Evolutionary conservation across 257 asterid genomes (phyloP), one percentile per base, ranked within the genome.

Genomic region (Fraxinus americana): DNA sequence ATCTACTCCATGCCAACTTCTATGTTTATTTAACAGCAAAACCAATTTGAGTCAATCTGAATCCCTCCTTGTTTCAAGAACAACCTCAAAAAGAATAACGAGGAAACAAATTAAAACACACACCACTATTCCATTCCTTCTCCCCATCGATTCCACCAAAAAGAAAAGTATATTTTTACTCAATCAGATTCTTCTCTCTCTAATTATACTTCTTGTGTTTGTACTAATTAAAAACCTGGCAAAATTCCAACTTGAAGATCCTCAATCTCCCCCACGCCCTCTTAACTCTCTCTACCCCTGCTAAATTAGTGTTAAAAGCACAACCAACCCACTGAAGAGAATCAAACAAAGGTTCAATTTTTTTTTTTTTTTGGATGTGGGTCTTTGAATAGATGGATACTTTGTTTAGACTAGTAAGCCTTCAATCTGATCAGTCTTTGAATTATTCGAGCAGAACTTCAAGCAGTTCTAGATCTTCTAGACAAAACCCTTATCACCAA

Each of bases 401-500:
- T 83, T 88, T 94, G 96, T 94, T 91, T 78, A 91, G 98, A 86
- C 87, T 92, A 65, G 98, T 91, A 5, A 92, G 86, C 75, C 93
- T 88, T 70, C 99, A 94, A 87, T 85, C 97, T 39, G 91, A 91
- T 87, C 96, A 88, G 52, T 89, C 94, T 72, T 89, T 86, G 89
- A 90, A 89, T 63, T 63, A 63, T 80, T 92, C 97, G 25, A 92
- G 93, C 82, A 79, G 90, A 80, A 90, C 97, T 45, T 90, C 98
- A 5, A 89, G 89, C 91, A 92, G 89, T 88, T 91, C 97, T 2
- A 81, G 88, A 86, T 90, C 97, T 67, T 88, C 97, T 30, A 78
- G 74, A 73, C 93, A 87, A 65, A 82, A 89, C 88, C 84, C 86
- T 72, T 74, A 84, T 21, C 83, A 74, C 13, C 81, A 84, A 9